Evolutionary conservation across 192 early-diverging fungal genomes (phyloP).

Genomic region (Coemansia sp.): DNA sequence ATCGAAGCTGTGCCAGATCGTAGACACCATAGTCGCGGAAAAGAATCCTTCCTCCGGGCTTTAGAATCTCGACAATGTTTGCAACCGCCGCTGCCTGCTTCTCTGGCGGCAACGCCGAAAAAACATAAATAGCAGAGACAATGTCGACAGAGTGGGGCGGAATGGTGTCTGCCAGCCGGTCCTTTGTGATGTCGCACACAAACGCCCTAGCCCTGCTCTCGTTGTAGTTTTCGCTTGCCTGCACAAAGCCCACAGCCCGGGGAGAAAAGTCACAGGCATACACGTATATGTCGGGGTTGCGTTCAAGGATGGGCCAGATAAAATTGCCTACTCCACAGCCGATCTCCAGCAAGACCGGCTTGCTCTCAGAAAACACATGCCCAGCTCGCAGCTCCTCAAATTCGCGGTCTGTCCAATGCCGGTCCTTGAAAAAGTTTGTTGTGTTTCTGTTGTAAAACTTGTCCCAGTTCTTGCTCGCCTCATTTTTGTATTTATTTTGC

Average conservation of each 20-base stretch:
- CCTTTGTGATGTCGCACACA: slow-evolving; percentile 91
- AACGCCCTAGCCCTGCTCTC: slow-evolving; percentile 76
- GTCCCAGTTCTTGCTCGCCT: slow-evolving; percentile 79
- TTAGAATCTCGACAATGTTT: slow-evolving; percentile 81
- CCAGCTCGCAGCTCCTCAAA: slow-evolving; percentile 79
- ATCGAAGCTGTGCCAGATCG: slow-evolving; percentile 95
- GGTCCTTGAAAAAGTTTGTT: slow-evolving; percentile 94
- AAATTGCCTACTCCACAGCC: slow-evolving; percentile 98
- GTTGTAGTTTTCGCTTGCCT: slow-evolving; percentile 73
- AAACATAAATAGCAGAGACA: slow-evolving; percentile 91
- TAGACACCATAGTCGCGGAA: slow-evolving; percentile 97
- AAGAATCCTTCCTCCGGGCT: slow-evolving; percentile 86
- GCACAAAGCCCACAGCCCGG: slow-evolving; percentile 91
- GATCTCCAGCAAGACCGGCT: slow-evolving; percentile 73
- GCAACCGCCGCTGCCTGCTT: slow-evolving; percentile 77
- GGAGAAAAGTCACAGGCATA: slow-evolving; percentile 92
- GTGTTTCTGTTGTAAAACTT: slow-evolving; percentile 82
- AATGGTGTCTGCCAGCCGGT: slow-evolving; percentile 66
- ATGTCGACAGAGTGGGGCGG: slow-evolving; percentile 86
- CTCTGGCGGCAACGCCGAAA: slow-evolving; percentile 86
- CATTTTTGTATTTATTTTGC: slow-evolving; percentile 76
- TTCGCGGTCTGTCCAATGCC: slow-evolving; percentile 93
- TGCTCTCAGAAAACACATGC: slow-evolving; percentile 28
- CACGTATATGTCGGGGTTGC: slow-evolving; percentile 81
- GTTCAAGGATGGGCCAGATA: slow-evolving; percentile 86